Evolutionary conservation across 78 protist genomes (phyloP), one percentile per base, ranked within the genome.

Genomic region (Bigelowiella natans): DNA sequence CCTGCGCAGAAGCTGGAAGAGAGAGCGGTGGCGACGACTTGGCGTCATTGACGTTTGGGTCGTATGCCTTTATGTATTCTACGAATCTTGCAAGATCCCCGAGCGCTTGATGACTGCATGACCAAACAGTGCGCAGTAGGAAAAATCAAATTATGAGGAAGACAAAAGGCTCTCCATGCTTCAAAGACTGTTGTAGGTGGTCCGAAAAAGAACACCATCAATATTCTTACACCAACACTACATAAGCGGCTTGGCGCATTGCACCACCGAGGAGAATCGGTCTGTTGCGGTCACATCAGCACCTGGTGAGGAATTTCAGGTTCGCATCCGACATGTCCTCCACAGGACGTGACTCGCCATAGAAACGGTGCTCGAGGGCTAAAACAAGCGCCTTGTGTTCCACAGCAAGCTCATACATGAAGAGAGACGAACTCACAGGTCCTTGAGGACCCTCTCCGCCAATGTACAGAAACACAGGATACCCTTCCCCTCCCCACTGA

Each of bases 351-450:
- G 89, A 39, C 83, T 88, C 73, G 26, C 93, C 93, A 30, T 92
- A 92, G 83, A 39, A 92, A 36, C 93, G 91, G 2, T 92, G 93
- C 88, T 92, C 93, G 38, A 92, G 1, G 2, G 93, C 93, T 28
- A 88, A 38, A 39, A 92, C 82, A 28, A 92, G 82, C 7, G 90
- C 91, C 18, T 84, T 39, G 39, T 88, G 88, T 39, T 92, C 39
- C 73, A 82, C 1, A 1, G 93, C 93, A 36, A 92, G 63, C 31
- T 1, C 2, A 36, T 30, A 39, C 2, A 91, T 1, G 39, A 85
- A 34, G 36, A 39, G 30, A 0, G 37, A 18, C 28, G 29, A 31
- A 37, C 82, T 31, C 31, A 90, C 86, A 39, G 88, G 91, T 11
- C 87, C 63, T 38, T 30, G 63, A 2, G 92, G 92, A 31, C 88